phyloP scores from a whole-genome alignment of 1,139 yeast species.

The Saccharomyces hybrid region DNA sequence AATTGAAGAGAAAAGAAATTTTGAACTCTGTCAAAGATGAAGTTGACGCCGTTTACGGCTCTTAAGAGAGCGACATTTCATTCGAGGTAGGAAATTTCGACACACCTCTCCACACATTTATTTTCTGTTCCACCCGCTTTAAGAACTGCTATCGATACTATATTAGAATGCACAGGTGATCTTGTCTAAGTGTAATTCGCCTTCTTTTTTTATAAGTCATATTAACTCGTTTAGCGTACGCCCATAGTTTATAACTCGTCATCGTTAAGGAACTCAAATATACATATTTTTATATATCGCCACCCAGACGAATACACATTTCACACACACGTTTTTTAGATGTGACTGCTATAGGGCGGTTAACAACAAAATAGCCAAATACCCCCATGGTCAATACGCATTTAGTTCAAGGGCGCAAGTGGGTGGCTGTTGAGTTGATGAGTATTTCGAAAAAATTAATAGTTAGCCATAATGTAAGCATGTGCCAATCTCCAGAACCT shows the following conservation, averaged over 20 bases:
- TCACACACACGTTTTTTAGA: background rate
- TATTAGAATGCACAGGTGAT: background rate
- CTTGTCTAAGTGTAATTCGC: background rate
- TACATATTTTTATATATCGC: background rate
- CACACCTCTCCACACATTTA: background rate
- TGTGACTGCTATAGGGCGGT: too few species aligned
- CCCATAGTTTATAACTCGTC: background rate
- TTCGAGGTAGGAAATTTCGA: background rate
- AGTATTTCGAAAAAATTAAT: background rate
- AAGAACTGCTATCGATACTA: background rate
- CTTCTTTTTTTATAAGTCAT: background rate
- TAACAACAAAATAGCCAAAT: background rate
- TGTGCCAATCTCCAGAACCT: background rate
- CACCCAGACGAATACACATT: background rate
- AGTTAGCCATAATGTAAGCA: background rate
- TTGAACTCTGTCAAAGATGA: slow-evolving; percentile 52
- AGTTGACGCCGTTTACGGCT: slow-evolving; percentile 49
- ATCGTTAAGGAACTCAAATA: background rate
- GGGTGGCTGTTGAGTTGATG: background rate
- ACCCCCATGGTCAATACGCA: background rate
- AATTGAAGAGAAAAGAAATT: slow-evolving; percentile 89
- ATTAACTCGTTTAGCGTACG: background rate
- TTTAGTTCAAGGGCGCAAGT: background rate
- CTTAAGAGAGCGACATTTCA: background rate
- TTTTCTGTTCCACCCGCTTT: background rate